Percentiles rank a stretch among this genome's conserved stretches.
These are phyloP conservation scores for Pinus tabuliformis DNA, from an alignment of 75 land plant species.

Conservation along the genomic window DNA sequence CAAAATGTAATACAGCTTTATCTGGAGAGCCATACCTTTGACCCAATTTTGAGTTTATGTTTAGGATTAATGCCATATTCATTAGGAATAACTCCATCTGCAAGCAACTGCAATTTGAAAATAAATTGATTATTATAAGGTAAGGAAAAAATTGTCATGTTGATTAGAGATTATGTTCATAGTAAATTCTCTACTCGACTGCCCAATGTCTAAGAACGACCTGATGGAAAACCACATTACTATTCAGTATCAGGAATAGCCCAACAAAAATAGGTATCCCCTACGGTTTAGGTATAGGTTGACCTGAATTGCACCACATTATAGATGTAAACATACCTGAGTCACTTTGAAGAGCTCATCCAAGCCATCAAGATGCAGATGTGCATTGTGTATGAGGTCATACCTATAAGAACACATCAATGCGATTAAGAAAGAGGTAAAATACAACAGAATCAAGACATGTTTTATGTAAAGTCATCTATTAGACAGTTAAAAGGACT, in stretches of 20 bases:
- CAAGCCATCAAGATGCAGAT: conserved; percentile 85
- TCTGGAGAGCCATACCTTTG: conserved; percentile 63
- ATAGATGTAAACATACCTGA: conserved; percentile 52
- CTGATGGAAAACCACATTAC: background rate
- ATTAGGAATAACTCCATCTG: conserved; percentile 98
- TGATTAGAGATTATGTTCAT: conserved; percentile 1
- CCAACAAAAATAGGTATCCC: background rate
- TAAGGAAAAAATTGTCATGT: background rate
- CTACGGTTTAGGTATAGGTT: background rate
- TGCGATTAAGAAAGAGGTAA: too few relatives aligned
- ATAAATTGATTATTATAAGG: conserved; percentile 2
- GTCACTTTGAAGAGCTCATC: conserved; percentile 95
- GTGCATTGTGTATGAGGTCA: conserved; percentile 96
- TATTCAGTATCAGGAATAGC: background rate
- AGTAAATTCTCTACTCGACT: background rate
- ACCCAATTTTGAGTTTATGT: conserved; percentile 97
- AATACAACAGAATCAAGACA: background rate
- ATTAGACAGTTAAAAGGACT: background rate
- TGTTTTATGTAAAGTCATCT: background rate
- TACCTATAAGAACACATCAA: conserved; percentile 39
- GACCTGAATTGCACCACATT: background rate
- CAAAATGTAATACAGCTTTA: background rate
- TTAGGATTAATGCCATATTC: conserved; percentile 98
- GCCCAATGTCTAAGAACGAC: background rate
- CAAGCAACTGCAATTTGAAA: conserved; percentile 67